Percentiles rank a stretch among this genome's conserved stretches.
phyloP scores from a whole-genome alignment of 331 rosid genomes.

The Telfairia occidentalis region DNA sequence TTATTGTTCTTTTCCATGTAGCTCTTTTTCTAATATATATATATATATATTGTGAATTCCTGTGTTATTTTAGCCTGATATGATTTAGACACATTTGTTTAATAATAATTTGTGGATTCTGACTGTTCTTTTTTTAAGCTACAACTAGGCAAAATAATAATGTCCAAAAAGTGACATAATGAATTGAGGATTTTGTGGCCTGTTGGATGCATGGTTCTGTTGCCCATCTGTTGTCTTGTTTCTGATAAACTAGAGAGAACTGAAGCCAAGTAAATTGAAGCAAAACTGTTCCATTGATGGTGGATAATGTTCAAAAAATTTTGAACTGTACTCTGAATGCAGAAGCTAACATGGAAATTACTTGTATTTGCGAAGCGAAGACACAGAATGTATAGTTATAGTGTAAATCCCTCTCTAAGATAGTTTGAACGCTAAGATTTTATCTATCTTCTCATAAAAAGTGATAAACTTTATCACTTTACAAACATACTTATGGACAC shows the following conservation, averaged over 20 bases:
- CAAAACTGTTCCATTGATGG: neutral
- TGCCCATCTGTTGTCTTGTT: neutral
- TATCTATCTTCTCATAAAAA: neutral
- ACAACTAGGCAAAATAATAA: neutral
- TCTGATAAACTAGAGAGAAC: neutral
- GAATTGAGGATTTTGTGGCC: neutral
- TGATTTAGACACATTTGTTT: neutral
- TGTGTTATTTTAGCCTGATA: neutral
- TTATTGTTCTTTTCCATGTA: constrained; percentile 3
- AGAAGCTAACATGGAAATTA: neutral
- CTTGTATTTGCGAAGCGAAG: neutral
- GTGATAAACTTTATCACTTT: neutral
- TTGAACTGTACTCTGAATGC: neutral
- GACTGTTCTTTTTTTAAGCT: neutral
- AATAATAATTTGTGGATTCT: neutral
- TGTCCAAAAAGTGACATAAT: neutral
- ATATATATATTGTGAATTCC: neutral
- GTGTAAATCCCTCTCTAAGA: neutral
- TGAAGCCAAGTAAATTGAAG: neutral
- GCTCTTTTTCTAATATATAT: neutral
- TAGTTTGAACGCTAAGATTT: neutral
- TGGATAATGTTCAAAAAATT: neutral
- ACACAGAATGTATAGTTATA: neutral
- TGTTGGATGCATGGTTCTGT: neutral
- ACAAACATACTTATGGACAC: neutral